Conservation (phyloP, 371 early-diverging fungal species). For the Amoeboaphelidium protococcarum region DNA sequence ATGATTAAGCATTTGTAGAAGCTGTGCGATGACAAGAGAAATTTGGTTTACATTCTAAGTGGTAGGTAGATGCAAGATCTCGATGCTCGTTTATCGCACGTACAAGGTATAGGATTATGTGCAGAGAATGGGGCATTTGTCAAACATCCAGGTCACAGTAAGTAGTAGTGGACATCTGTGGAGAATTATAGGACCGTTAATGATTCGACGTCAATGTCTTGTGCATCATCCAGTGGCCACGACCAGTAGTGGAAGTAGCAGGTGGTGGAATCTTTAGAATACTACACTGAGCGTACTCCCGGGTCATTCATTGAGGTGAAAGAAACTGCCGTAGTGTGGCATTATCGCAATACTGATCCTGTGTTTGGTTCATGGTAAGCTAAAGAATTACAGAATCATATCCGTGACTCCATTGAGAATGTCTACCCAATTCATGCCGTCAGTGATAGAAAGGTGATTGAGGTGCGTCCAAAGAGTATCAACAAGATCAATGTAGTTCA, state of each 20-base stretch:
- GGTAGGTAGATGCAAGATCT: conserved; percentile 64
- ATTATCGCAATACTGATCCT: conserved; percentile 16
- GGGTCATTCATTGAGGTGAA: conserved; percentile 28
- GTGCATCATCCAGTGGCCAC: background rate
- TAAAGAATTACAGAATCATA: conserved; percentile 25
- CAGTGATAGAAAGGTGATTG: conserved; percentile 16
- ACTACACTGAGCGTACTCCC: conserved; percentile 11
- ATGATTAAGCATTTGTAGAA: conserved; percentile 27
- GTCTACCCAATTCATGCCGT: conserved; percentile 14
- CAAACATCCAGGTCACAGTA: background rate
- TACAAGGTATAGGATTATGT: conserved; percentile 31
- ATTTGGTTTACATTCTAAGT: conserved; percentile 73
- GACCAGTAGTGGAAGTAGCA: background rate
- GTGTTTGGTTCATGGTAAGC: conserved; percentile 1
- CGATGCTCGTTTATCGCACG: conserved; percentile 40
- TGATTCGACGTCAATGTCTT: background rate
- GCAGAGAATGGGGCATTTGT: background rate
- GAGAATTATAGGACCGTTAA: conserved; percentile 37
- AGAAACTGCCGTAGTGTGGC: conserved; percentile 25
- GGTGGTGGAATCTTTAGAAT: conserved; percentile 19
- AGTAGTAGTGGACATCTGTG: conserved; percentile 60
- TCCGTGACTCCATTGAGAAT: conserved; percentile 34
- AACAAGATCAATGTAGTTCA: conserved; percentile 31
- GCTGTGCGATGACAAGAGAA: conserved; percentile 50
- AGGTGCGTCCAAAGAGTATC: conserved; percentile 27